Evolutionary conservation across 768 basidiomycete genomes (phyloP), one percentile per base, ranked within the genome.

Genomic region (Trametes punicea): DNA sequence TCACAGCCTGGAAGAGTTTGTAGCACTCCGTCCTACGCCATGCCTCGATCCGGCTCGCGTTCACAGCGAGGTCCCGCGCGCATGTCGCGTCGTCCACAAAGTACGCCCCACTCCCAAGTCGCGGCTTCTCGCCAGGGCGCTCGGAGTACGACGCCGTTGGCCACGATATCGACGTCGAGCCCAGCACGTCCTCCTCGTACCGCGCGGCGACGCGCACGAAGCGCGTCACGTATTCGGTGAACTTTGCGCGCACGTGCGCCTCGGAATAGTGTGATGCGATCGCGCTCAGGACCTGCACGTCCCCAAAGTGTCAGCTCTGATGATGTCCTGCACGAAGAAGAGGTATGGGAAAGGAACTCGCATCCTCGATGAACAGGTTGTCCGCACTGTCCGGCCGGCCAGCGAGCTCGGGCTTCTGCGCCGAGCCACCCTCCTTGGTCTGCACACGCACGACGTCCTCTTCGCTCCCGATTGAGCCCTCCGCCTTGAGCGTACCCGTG

Each of bases 191-290:
- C 65, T 97, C 95, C 66, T 98, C 97, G 65, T 94, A 96, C 40
- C 89, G 81, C 11, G 94, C 87, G 2, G 96, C 90, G 30, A 98
- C 75, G 20, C 93, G 82, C 30, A 97, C 85, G 68, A 99, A 98
- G 2, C 95, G 84, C 38, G 71, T 70, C 0, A 90, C 84, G 68
- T 96, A 98, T 67, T 98, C 96, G 11, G 87, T 83, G 67, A 98
- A 94, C 25, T 93, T 82, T 63, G 87, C 80, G 9, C 95, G 87
- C 8, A 99, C 91, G 58, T 91, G 76, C 36, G 82, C 77, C 72
- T 98, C 97, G 26, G 95, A 93, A 66, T 88, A 94, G 64, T 97
- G 96, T 49, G 88, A 85, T n/a, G 87, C 81, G 36, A 98, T 95
- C 16, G 93, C 90, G 7, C 87, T 72, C 34, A 86, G 79, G 59